These are phyloP conservation scores for Boletellus emodensis DNA, from an alignment of 768 basidiomycete genomes.

Conservation along the genomic window DNA sequence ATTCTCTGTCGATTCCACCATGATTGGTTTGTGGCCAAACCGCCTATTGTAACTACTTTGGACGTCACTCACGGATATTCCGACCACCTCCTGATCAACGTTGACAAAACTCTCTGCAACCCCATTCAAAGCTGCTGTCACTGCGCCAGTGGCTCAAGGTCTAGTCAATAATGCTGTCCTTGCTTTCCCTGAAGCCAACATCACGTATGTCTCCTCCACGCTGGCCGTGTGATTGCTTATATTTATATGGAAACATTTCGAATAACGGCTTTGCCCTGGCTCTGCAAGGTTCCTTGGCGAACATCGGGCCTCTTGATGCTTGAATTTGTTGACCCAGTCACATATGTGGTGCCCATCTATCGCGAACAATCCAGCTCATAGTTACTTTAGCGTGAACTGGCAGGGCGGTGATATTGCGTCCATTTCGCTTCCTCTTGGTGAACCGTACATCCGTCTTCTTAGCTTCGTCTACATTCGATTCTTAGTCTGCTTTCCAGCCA, in stretches of 20 bases:
- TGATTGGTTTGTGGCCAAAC: constrained; percentile 57
- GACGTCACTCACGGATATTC: constrained; percentile 67
- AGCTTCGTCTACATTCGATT: background rate
- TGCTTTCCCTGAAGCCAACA: constrained; percentile 54
- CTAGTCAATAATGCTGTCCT: constrained; percentile 56
- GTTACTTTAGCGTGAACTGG: constrained; percentile 50
- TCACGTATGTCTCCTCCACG: constrained; percentile 39
- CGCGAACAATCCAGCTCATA: background rate
- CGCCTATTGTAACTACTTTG: constrained; percentile 51
- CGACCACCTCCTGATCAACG: constrained; percentile 65
- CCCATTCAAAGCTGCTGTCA: constrained; percentile 75
- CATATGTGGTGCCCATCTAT: constrained; percentile 34
- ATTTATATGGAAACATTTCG: constrained; percentile 48
- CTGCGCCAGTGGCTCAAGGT: constrained; percentile 60
- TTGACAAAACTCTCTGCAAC: constrained; percentile 57
- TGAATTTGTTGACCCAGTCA: constrained; percentile 59
- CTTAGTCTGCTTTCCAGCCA: constrained; percentile 63
- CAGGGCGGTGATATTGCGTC: constrained; percentile 59
- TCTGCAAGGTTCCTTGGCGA: constrained; percentile 56
- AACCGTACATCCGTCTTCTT: constrained; percentile 5
- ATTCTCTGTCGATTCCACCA: constrained; percentile 55
- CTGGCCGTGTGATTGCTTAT: constrained; percentile 46
- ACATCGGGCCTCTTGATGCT: constrained; percentile 71
- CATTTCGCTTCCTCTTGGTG: constrained; percentile 59
- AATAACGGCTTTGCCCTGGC: constrained; percentile 61